Conservation (phyloP, 2,329 filamentous ascomycete genomes). For the Colletotrichum trifolii region DNA sequence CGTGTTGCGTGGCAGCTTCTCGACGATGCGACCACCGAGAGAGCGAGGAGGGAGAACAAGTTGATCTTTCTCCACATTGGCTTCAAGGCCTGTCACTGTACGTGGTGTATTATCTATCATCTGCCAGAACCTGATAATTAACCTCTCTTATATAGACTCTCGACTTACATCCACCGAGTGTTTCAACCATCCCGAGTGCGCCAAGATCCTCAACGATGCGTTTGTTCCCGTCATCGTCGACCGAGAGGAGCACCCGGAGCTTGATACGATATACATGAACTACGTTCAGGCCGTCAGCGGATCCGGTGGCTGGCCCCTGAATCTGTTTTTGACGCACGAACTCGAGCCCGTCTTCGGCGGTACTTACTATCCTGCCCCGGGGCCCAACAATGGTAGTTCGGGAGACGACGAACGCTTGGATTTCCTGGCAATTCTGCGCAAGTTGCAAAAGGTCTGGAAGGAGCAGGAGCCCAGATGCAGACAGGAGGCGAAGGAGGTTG, state of each 20-base stretch:
- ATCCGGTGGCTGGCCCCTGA: conserved; percentile 92
- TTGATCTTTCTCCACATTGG: conserved; percentile 94
- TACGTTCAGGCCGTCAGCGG: conserved; percentile 95
- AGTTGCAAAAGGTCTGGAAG: conserved; percentile 80
- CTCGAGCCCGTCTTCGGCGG: conserved; percentile 95
- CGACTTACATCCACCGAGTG: conserved; percentile 95
- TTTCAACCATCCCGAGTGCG: conserved; percentile 85
- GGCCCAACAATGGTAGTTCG: conserved; percentile 60
- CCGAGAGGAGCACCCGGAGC: conserved; percentile 91
- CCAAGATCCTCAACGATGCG: conserved; percentile 81
- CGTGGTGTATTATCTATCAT: conserved; percentile 45
- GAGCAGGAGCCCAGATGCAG: conserved; percentile 87
- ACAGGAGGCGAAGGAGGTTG: conserved; percentile 84
- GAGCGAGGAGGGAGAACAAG: conserved; percentile 85
- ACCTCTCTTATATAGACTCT: conserved; percentile 65
- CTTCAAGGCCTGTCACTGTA: conserved; percentile 95
- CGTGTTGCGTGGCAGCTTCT: conserved; percentile 93
- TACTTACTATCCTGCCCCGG: conserved; percentile 92
- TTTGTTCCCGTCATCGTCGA: conserved; percentile 96
- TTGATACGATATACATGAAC: conserved; percentile 98
- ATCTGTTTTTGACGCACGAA: conserved; percentile 95
- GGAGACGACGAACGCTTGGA: conserved; percentile 73
- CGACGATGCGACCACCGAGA: conserved; percentile 78
- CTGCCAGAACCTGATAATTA: conserved; percentile 3
- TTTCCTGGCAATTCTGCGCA: conserved; percentile 85